These are phyloP conservation scores for Penicillium sp. DNA, from an alignment of 2,329 filamentous ascomycete species.

Conservation along the genomic window DNA sequence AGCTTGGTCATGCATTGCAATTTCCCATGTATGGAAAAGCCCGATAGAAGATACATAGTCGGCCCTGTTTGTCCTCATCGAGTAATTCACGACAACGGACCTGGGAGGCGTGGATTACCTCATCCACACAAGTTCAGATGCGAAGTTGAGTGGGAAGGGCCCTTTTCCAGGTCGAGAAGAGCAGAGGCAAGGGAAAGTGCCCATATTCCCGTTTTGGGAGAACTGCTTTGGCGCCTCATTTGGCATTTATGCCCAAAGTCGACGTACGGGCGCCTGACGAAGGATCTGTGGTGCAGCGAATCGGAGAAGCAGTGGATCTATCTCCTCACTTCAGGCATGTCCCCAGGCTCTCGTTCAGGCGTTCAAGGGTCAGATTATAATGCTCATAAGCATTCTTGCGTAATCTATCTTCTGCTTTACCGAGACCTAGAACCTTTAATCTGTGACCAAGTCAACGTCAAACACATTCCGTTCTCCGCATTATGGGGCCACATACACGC, in stretches of 20 bases:
- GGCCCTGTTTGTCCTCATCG: neutral
- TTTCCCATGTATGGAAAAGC: neutral
- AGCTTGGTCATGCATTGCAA: neutral
- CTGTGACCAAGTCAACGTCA: conserved; percentile 27
- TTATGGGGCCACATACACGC: conserved; percentile 28
- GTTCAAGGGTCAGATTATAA: conserved; percentile 45
- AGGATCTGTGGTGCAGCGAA: conserved; percentile 13
- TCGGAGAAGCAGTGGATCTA: conserved; percentile 8
- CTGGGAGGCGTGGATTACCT: neutral
- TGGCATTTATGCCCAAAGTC: conserved; percentile 22
- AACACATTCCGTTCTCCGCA: conserved; percentile 5
- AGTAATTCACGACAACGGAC: neutral
- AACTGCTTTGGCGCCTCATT: conserved; percentile 11
- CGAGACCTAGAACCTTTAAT: conserved; percentile 29
- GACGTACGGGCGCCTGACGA: conserved; percentile 21
- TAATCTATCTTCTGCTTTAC: conserved; percentile 27
- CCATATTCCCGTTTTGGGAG: conserved; percentile 6
- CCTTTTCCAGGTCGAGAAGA: neutral
- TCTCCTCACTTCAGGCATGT: conserved; percentile 40
- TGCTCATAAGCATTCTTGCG: conserved; percentile 39
- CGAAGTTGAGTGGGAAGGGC: neutral
- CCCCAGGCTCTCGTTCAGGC: conserved; percentile 50
- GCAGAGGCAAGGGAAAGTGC: neutral
- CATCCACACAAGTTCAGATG: conserved; percentile 1
- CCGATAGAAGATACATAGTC: neutral